These are phyloP conservation scores for Conticribra guillardii DNA, from an alignment of 108 stramenopile genomes.

Conservation along the genomic window DNA sequence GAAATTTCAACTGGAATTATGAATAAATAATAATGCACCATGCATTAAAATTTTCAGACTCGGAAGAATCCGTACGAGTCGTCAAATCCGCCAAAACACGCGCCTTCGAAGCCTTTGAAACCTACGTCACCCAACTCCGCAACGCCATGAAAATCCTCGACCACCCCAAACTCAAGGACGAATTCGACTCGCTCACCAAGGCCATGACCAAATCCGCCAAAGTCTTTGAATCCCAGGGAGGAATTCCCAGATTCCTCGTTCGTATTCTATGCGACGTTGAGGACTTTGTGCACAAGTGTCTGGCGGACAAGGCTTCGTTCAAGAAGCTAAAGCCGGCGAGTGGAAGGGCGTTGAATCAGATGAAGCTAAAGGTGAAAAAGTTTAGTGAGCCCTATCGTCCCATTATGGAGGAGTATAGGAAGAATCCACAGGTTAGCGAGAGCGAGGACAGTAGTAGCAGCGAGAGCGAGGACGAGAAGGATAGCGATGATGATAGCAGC, in stretches of 20 bases:
- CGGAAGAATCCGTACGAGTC: slow-evolving; percentile 94
- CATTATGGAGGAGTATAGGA: slow-evolving; percentile 82
- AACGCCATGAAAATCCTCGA: slow-evolving; percentile 84
- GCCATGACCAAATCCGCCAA: slow-evolving; percentile 83
- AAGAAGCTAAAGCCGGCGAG: slow-evolving; percentile 93
- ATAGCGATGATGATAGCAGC: slow-evolving; percentile 23
- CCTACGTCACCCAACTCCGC: slow-evolving; percentile 73
- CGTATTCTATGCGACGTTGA: slow-evolving; percentile 87
- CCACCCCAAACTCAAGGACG: slow-evolving; percentile 70
- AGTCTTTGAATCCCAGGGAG: slow-evolving; percentile 64
- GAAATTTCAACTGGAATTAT: no score
- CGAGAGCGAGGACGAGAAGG: slow-evolving; percentile 50
- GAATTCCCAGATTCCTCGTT: slow-evolving; percentile 88
- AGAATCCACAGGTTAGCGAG: slow-evolving; percentile 68
- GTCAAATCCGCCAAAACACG: slow-evolving; percentile 94
- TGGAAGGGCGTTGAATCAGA: slow-evolving; percentile 92
- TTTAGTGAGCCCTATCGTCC: slow-evolving; percentile 86
- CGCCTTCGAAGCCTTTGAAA: slow-evolving; percentile 87
- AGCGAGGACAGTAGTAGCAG: slow-evolving; percentile 30
- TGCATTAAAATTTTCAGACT: slow-evolving; percentile 21
- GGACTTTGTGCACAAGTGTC: slow-evolving; percentile 74
- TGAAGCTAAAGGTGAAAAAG: slow-evolving; percentile 94
- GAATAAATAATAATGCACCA: neutral
- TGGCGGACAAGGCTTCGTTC: slow-evolving; percentile 92
- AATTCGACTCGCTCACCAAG: slow-evolving; percentile 90